Evolutionary conservation across 768 basidiomycete species (phyloP), one percentile per base, ranked within the genome.

Genomic region (Dioszegia aurantiaca): DNA sequence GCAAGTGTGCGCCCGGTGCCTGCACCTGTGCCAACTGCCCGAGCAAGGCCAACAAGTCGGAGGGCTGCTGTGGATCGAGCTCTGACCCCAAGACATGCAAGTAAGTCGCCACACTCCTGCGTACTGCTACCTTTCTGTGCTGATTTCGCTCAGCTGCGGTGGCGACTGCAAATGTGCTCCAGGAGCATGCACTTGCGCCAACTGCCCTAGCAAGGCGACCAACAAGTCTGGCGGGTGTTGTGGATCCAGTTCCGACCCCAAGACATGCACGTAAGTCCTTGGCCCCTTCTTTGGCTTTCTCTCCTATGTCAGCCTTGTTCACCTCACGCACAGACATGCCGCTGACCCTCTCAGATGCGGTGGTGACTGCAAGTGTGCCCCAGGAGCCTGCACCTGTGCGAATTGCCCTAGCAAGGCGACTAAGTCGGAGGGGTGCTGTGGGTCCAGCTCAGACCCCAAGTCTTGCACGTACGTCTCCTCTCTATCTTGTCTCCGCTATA

Each of bases 21-120:
- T 65, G 64, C 55, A 42, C 23, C 8, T 65, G 60, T 46, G 60
- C 36, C 41, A 42, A 55, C 53, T 62, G 60, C 55, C 64, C 64
- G 4, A 51, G 48, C 46, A 61, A 59, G 53, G 33, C 33, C 33
- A 33, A 33, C 8, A 33, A 33, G 33, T 33, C 33, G 6, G 33
- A 33, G 33, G 33, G 33, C 6, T 49, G 30, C 33, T 44, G 43
- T 24, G 43, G 43, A n/a, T 26, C 43, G 19, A 44, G 26, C 21
- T 23, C 43, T 4, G 43, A 44, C 21, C 26, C 37, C 45, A 39
- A 39, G 21, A 45, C 53, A 21, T 59, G 52, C 58, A 33, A 8
- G 58, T 59, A 36, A 45, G 57, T 43, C 16, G 4, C 17, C 10
- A 16, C 16, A 14, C 14, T 33, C 14, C 33, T 6, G 14, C 33